A percentile compares a stretch with the other conserved stretches of the same genome.
Conservation (phyloP, 2,329 filamentous ascomycete genomes). For the Paecilomyces fulvus region DNA sequence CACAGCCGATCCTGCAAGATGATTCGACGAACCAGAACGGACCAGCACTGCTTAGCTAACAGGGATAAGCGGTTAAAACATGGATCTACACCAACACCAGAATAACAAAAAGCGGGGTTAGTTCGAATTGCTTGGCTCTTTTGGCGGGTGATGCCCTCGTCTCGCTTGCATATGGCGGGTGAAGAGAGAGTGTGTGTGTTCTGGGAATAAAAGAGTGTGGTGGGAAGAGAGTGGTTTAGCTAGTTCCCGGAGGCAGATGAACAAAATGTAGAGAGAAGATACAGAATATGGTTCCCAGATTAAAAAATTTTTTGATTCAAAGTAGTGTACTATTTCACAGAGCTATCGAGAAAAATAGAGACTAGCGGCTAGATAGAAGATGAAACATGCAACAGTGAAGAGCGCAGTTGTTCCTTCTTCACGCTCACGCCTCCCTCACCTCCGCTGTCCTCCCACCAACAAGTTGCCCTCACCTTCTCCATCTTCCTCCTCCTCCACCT, state of each 20-base stretch:
- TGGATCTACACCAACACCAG: neutral
- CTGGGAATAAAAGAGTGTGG: neutral
- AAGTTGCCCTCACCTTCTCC: conserved; percentile 9
- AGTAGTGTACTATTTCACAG: no score
- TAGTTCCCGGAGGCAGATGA: neutral
- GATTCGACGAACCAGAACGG: neutral
- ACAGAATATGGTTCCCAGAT: neutral
- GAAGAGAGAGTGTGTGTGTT: neutral
- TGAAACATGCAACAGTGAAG: neutral
- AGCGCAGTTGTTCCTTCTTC: neutral
- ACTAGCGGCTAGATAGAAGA: neutral
- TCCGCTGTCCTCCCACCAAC: conserved; percentile 8
- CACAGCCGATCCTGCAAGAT: neutral
- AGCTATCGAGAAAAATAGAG: no score
- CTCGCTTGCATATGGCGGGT: neutral
- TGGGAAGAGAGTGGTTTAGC: neutral
- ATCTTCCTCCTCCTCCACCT: conserved; percentile 5
- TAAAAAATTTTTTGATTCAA: no score
- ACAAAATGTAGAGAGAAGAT: neutral
- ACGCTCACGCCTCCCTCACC: conserved; percentile 8
- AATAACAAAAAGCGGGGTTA: neutral
- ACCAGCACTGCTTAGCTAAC: neutral
- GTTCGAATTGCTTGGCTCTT: neutral
- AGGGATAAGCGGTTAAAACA: neutral
- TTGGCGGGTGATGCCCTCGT: neutral